Evolutionary conservation across 805 yeast species (phyloP).

Genomic region (Debaryomyces hansenii): DNA sequence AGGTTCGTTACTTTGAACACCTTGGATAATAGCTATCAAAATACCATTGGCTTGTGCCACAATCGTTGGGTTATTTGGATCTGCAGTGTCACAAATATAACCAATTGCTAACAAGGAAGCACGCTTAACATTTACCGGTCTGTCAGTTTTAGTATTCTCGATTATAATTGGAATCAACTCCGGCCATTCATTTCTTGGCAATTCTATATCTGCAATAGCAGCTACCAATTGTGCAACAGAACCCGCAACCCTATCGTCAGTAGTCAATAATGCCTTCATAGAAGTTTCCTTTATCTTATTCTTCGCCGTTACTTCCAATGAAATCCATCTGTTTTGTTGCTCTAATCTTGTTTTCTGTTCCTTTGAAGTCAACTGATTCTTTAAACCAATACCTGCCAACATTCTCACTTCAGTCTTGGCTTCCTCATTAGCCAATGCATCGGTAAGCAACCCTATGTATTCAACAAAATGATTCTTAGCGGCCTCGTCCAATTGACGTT

Average conservation of each 20-base stretch:
- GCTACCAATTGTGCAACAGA: constrained; percentile 94
- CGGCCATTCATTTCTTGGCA: constrained; percentile 87
- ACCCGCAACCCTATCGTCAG: constrained; percentile 77
- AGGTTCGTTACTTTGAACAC: constrained; percentile 84
- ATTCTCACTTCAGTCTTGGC: constrained; percentile 80
- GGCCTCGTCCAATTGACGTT: constrained; percentile 66
- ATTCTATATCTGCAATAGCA: constrained; percentile 93
- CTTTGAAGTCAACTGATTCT: constrained; percentile 86
- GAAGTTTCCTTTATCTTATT: constrained; percentile 61
- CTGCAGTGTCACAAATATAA: constrained; percentile 92
- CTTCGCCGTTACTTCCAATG: constrained; percentile 55
- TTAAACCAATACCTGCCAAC: constrained; percentile 84
- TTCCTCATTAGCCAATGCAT: constrained; percentile 64
- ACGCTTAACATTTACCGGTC: constrained; percentile 77
- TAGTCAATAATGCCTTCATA: constrained; percentile 60
- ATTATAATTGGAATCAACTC: constrained; percentile 82
- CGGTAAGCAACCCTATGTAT: constrained; percentile 68
- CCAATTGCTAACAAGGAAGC: constrained; percentile 90
- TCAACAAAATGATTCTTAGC: constrained; percentile 76
- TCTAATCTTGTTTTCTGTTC: constrained; percentile 57
- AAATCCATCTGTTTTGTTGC: constrained; percentile 74
- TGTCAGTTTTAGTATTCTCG: constrained; percentile 78
- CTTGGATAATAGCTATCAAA: constrained; percentile 93
- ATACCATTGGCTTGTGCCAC: constrained; percentile 88
- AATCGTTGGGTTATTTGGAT: constrained; percentile 75